Evolutionary conservation across 352 stramenopile species (phyloP).

Genomic region (Saprolegnia diclina): DNA sequence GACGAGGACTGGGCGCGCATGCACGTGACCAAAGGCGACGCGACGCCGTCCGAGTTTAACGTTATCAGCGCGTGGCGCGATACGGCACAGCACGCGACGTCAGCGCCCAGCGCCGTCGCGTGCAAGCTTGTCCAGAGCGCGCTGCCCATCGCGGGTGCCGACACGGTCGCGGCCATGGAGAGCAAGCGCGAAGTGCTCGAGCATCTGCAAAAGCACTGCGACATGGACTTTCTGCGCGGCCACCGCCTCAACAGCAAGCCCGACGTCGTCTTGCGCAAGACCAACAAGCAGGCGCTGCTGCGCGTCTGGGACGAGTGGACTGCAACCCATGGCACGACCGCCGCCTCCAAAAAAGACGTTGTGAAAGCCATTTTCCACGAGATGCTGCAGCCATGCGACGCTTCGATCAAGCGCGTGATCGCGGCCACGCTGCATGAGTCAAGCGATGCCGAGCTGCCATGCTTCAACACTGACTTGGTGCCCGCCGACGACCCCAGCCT

Average conservation of each 20-base stretch:
- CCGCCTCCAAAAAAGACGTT: neutral
- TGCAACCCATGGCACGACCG: neutral
- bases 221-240: slow-evolving; percentile 14
- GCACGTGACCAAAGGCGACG: slow-evolving; percentile 1
- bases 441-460: slow-evolving; percentile 18
- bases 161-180: slow-evolving; percentile 5
- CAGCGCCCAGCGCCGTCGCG: slow-evolving; percentile 1
- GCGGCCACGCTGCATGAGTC: slow-evolving; percentile 14
- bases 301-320: slow-evolving; percentile 6
- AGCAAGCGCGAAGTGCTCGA: slow-evolving; percentile 23
- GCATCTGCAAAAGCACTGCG: slow-evolving; percentile 17
- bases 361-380: slow-evolving; percentile 9
- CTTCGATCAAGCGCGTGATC: neutral
- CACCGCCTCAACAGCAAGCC: slow-evolving; percentile 24
- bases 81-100: neutral
- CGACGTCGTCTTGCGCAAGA: slow-evolving; percentile 23
- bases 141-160: neutral
- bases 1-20: slow-evolving; percentile 21
- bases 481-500: slow-evolving; percentile 5
- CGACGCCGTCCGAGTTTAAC: slow-evolving; percentile 1
- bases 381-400: neutral
- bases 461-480: neutral
- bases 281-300: slow-evolving; percentile 17
- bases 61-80: slow-evolving; percentile 7
- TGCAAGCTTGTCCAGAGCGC: neutral